A percentile compares a stretch with the other conserved stretches of the same genome.
Conservation (phyloP, 148 eudicot species). For the Chenopodium formosanum region DNA sequence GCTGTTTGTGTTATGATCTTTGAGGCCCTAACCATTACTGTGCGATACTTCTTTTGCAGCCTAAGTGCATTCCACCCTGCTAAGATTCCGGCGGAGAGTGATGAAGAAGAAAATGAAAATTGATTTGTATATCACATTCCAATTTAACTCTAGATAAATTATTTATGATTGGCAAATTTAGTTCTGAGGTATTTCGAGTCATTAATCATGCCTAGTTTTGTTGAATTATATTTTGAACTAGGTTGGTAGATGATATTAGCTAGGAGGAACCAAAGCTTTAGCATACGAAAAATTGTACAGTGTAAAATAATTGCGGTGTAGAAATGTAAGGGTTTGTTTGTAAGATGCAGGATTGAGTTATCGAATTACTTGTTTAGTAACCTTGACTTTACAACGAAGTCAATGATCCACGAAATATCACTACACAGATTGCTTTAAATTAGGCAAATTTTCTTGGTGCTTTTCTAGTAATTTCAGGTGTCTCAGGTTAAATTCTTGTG, state of each 20-base stretch:
- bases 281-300: conserved; percentile 16
- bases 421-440: too few species aligned
- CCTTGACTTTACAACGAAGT: too few species aligned
- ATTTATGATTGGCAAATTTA: not conserved
- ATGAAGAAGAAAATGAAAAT: conserved; percentile 6
- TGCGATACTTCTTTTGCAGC: conserved; percentile 16
- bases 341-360: not conserved
- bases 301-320: not conserved
- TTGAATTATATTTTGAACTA: not conserved
- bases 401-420: too few species aligned
- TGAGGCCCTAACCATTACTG: not conserved
- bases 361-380: not conserved
- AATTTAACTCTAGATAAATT: not conserved
- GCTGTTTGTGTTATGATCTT: not conserved
- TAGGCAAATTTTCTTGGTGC: too few species aligned
- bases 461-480: too few species aligned
- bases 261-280: not conserved
- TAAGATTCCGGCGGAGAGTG: conserved; percentile 9
- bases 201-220: not conserved
- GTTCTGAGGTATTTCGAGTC: not conserved
- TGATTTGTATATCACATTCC: conserved; percentile 11
- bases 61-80: conserved; percentile 4
- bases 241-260: not conserved
- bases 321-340: not conserved
- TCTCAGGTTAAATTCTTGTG: too few species aligned